These are phyloP conservation scores for Colletotrichum sp. DNA, from an alignment of 2,329 filamentous ascomycete species.

Conservation along the genomic window DNA sequence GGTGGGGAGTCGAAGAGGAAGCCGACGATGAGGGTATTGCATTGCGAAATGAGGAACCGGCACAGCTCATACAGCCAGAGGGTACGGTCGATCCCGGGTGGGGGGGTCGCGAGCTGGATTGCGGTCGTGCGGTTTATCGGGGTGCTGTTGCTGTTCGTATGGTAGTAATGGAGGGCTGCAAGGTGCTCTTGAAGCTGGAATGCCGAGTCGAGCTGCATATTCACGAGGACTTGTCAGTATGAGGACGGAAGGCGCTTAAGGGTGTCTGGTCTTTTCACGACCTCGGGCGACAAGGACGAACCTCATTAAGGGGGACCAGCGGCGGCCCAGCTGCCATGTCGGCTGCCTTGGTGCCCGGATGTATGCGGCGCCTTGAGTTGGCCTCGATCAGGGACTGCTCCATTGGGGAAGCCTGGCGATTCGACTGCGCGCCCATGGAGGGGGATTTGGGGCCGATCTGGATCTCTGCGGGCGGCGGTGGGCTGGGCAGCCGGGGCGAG, in stretches of 20 bases:
- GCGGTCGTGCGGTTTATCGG: conserved; percentile 81
- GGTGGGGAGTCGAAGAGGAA: conserved; percentile 91
- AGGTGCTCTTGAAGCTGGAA: conserved; percentile 98
- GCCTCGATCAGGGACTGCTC: conserved; percentile 70
- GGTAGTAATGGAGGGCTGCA: conserved; percentile 85
- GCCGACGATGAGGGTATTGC: conserved; percentile 88
- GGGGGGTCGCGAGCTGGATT: conserved; percentile 76
- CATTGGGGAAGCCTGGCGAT: conserved; percentile 63
- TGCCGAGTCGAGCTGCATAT: conserved; percentile 83
- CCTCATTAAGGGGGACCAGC: conserved; percentile 82
- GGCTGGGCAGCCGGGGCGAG: conserved; percentile 92
- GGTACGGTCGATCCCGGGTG: conserved; percentile 80
- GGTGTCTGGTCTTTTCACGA: neutral
- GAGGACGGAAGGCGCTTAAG: neutral
- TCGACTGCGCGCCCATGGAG: conserved; percentile 58
- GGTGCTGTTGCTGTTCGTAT: conserved; percentile 69
- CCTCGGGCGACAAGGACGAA: conserved; percentile 44
- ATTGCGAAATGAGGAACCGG: conserved; percentile 92
- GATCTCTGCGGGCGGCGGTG: conserved; percentile 92
- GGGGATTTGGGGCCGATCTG: conserved; percentile 85
- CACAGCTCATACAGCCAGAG: conserved; percentile 98
- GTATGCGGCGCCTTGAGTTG: conserved; percentile 82
- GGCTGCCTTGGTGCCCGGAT: conserved; percentile 87
- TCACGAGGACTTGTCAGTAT: neutral
- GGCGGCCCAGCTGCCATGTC: conserved; percentile 95